Conservation (phyloP, 208 protist genomes). For the Trypanosoma avium region DNA sequence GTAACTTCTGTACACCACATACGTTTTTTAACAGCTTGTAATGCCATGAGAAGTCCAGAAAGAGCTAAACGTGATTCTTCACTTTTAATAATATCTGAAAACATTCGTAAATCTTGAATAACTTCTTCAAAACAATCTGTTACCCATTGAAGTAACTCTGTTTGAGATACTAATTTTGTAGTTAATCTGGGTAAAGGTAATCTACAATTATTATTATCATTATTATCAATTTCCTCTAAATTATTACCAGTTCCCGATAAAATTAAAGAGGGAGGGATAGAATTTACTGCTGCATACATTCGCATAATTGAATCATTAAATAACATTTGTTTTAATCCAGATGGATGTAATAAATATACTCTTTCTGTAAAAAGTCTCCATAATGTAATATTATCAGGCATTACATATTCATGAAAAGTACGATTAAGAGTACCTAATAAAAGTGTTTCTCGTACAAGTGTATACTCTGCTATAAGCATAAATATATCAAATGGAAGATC, state of each 20-base stretch:
- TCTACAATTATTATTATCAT: not conserved
- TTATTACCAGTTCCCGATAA: not conserved
- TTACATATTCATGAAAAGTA: slow-evolving; percentile 7
- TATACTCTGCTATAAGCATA: slow-evolving; percentile 19
- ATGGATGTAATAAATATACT: slow-evolving; percentile 22
- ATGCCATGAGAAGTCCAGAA: slow-evolving; percentile 26
- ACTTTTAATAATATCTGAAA: slow-evolving; percentile 23
- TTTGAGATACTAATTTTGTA: slow-evolving; percentile 3
- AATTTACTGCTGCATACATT: slow-evolving; percentile 21
- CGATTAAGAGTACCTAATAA: slow-evolving; percentile 21
- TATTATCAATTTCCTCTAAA: not conserved
- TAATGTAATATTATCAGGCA: slow-evolving; percentile 12
- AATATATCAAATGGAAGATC: slow-evolving; percentile 26
- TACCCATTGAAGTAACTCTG: slow-evolving; percentile 20
- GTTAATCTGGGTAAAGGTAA: not conserved
- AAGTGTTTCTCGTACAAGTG: slow-evolving; percentile 22
- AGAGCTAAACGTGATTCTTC: slow-evolving; percentile 23
- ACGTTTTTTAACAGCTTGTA: slow-evolving; percentile 30
- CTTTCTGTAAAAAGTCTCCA: slow-evolving; percentile 27
- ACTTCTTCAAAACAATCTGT: slow-evolving; percentile 27
- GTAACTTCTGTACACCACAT: slow-evolving; percentile 34
- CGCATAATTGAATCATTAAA: slow-evolving; percentile 25
- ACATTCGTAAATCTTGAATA: slow-evolving; percentile 24
- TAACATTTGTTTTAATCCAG: slow-evolving; percentile 4
- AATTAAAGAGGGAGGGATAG: not conserved